Evolutionary conservation across 768 basidiomycete genomes (phyloP), one percentile per base, ranked within the genome.

Genomic region (Cystofilobasidium ferigula): DNA sequence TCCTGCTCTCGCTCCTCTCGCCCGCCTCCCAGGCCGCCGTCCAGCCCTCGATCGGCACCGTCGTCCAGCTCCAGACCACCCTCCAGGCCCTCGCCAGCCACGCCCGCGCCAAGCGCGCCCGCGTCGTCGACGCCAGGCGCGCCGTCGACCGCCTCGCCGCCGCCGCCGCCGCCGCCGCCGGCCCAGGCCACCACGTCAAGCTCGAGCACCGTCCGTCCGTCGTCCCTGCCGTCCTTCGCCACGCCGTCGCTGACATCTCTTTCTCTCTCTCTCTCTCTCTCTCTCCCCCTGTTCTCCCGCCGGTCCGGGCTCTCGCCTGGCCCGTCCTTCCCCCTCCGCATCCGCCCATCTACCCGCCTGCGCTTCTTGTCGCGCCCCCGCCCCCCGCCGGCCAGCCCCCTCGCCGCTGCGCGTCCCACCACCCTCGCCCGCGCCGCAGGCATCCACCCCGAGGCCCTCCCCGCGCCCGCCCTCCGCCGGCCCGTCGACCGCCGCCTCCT

Each of bases 181-280:
- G 35, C 18, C 28, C 43, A 20, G 51, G 36, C 40, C 42, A 26
- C 1, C 14, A 3, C 51, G 32, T 42, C 38, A 62, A 67, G 56
- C 36, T 40, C 36, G 48, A 61, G 54, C 65, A 24, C 36, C 43
- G 63, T 59, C 26, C 35, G 57, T 36, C 32, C 43, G 13, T 32
- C 38, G 22, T 34, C 40, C 40, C 40, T 30, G 13, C 40, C 40
- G 16, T 34, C 32, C 40, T 14, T 34, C 63, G 0, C 20, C 26
- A 32, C 54, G 20, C 24, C n/a, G 26, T 57, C 28, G 47, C 12
- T 10, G 26, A 40, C 24, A 28, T 10, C 6, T 42, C 56, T 24
- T 24, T 14, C 34, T 36, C 45, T 28, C 57, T 57, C 2, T n/a
- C 43, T 62, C 20, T 20, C 24, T 18, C 30, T 18, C 24, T 28